phyloP scores from a whole-genome alignment of 805 yeast species.

The Sugiyamaella boreocaroliniensis region DNA sequence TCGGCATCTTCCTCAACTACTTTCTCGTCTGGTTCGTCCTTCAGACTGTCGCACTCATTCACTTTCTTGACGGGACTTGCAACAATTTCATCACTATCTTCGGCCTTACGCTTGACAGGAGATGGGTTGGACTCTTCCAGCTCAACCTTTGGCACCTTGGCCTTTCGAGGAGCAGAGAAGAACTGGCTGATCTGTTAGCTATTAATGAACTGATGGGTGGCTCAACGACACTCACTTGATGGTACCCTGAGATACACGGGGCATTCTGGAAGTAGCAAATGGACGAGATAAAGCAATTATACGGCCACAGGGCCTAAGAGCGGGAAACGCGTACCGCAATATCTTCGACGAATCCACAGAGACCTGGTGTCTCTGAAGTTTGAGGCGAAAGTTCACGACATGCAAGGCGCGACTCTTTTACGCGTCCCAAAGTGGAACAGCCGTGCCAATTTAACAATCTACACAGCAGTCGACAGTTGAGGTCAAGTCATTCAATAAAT shows the following conservation, averaged over 20 bases:
- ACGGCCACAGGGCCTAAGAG: neutral
- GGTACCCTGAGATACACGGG: neutral
- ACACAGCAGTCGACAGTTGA: too few species aligned
- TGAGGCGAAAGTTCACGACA: neutral
- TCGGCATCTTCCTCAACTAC: neutral
- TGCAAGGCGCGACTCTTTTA: too few species aligned
- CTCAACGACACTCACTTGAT: neutral
- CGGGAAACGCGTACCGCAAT: neutral
- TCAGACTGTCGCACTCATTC: neutral
- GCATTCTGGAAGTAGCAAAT: neutral
- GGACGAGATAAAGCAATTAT: neutral
- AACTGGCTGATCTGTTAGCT: neutral
- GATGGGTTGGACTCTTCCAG: neutral
- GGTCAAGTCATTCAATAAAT: neutral
- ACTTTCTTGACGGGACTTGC: neutral
- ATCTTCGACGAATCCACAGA: neutral
- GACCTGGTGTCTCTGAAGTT: neutral
- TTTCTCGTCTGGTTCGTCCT: neutral
- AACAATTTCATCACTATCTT: neutral
- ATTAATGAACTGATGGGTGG: neutral
- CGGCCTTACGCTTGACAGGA: neutral
- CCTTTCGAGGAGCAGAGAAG: constrained; percentile 1
- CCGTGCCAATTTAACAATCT: too few species aligned
- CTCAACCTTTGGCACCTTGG: neutral
- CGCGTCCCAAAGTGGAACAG: too few species aligned